phyloP scores from a whole-genome alignment of 2,329 filamentous ascomycete genomes.

The Metarhizium guizhouense region DNA sequence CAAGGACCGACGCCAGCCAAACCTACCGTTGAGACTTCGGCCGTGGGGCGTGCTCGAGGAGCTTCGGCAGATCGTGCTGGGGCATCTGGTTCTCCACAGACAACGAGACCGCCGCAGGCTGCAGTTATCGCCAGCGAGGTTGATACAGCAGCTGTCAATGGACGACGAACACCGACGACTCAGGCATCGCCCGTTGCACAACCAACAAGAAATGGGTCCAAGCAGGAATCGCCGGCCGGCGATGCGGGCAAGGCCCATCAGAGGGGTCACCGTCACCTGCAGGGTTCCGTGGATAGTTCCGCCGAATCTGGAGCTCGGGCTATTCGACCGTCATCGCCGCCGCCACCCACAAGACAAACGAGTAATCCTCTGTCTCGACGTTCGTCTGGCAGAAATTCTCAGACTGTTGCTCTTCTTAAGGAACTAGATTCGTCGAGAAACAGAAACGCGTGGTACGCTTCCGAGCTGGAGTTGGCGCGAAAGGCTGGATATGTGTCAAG shows the following conservation, averaged over 20 bases:
- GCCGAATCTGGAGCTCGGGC: conserved; percentile 46
- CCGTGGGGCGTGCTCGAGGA: conserved; percentile 36
- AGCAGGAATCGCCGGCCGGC: conserved; percentile 22
- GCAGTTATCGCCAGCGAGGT: conserved; percentile 34
- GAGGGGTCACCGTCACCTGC: conserved; percentile 34
- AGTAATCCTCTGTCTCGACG: conserved; percentile 51
- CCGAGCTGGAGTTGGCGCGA: conserved; percentile 82
- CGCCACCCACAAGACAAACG: conserved; percentile 45
- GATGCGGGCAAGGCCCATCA: conserved; percentile 25
- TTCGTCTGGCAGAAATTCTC: conserved; percentile 51
- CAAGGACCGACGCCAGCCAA: conserved; percentile 43
- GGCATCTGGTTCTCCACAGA: conserved; percentile 27
- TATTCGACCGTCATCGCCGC: conserved; percentile 46
- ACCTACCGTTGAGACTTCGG: conserved; percentile 32
- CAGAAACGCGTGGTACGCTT: conserved; percentile 93
- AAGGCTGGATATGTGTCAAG: conserved; percentile 81
- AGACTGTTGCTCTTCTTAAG: conserved; percentile 68
- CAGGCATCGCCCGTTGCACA: conserved; percentile 35
- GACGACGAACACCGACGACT: conserved; percentile 52
- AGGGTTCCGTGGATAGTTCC: conserved; percentile 60
- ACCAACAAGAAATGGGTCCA: conserved; percentile 35
- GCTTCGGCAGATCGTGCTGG: conserved; percentile 38
- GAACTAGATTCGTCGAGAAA: conserved; percentile 80
- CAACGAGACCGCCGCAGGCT: conserved; percentile 4
- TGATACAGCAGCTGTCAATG: conserved; percentile 47